phyloP scores from a whole-genome alignment of 2,329 filamentous ascomycete genomes.

The Gaeumannomyces sp. region DNA sequence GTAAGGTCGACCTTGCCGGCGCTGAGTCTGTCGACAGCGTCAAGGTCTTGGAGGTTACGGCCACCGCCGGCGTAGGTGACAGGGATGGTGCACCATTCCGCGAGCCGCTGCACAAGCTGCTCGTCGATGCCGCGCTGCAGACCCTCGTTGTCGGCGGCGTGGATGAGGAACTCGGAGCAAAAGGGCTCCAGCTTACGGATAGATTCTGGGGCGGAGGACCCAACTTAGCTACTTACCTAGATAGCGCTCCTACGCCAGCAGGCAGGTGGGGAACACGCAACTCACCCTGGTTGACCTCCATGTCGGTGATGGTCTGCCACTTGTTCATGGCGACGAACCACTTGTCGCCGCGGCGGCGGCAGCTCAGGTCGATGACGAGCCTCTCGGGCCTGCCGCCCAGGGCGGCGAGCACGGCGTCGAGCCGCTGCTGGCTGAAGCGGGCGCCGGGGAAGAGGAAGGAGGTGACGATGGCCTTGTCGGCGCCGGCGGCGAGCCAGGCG shows the following conservation, averaged over 20 bases:
- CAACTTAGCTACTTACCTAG: neutral
- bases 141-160: slow-evolving; percentile 94
- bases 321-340: slow-evolving; percentile 99
- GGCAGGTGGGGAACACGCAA: slow-evolving; percentile 4
- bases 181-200: slow-evolving; percentile 79
- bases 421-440: slow-evolving; percentile 69
- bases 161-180: slow-evolving; percentile 94
- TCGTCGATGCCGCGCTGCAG: slow-evolving; percentile 88
- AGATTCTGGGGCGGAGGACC: slow-evolving; percentile 50
- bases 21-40: slow-evolving; percentile 74
- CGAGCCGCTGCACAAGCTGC: slow-evolving; percentile 67
- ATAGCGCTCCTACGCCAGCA: neutral
- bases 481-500: slow-evolving; percentile 81
- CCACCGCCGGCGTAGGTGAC: slow-evolving; percentile 97
- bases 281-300: slow-evolving; percentile 82
- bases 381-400: slow-evolving; percentile 70
- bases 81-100: slow-evolving; percentile 83
- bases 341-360: slow-evolving; percentile 54
- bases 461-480: slow-evolving; percentile 94
- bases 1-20: slow-evolving; percentile 81
- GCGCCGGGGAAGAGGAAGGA: slow-evolving; percentile 87
- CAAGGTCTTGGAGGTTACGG: slow-evolving; percentile 72
- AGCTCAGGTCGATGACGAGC: slow-evolving; percentile 93
- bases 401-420: slow-evolving; percentile 66
- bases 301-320: slow-evolving; percentile 96